Evolutionary conservation across 2,329 filamentous ascomycete genomes (phyloP), one percentile per base, ranked within the genome.

Genomic region (Fusarium luffae): DNA sequence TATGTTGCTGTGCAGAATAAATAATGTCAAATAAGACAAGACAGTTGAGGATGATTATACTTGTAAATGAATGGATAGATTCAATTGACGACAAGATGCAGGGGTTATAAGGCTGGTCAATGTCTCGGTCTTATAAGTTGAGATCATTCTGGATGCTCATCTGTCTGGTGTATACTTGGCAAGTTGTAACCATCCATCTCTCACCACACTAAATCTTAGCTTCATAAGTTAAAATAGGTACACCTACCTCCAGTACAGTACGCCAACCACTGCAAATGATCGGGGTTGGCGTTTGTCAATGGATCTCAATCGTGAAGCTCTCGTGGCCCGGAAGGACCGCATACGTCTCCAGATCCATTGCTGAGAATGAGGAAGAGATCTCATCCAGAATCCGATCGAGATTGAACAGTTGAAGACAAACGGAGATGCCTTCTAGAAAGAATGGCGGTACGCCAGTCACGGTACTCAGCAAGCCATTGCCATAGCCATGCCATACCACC

Each of bases 391-490:
- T 41, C 25, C 25, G 50, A 34, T 43, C 50, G 43, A 59, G 23
- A 25, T n/a, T n/a, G 32, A 47, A 47, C 42, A 43, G 43, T 42
- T 34, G 23, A 46, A 46, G 7, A 10, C 34, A 30, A 69, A 69
- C 59, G 68, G 59, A 66, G 68, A 71, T 60, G 61, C 68, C 64
- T 69, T 69, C 68, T 66, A 63, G 59, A 70, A 59, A 40, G 28
- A 43, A 59, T 25, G 54, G 56, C 55, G 48, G 59, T 37, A 50
- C 44, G 30, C 42, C 44, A 69, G 54, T 63, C 67, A 64, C 54
- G 46, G 41, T 27, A 61, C 48, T 37, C 18, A 37, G 34, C 34
- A 37, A 37, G 34, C 34, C 34, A 37, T 37, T 12, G 34, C 34
- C 34, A 37, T 37, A 11, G 34, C 34, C 34, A 13, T 19, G 34